Evolutionary conservation across 1,284 basidiomycete species (phyloP).

Genomic region (Neolentinus lepideus): DNA sequence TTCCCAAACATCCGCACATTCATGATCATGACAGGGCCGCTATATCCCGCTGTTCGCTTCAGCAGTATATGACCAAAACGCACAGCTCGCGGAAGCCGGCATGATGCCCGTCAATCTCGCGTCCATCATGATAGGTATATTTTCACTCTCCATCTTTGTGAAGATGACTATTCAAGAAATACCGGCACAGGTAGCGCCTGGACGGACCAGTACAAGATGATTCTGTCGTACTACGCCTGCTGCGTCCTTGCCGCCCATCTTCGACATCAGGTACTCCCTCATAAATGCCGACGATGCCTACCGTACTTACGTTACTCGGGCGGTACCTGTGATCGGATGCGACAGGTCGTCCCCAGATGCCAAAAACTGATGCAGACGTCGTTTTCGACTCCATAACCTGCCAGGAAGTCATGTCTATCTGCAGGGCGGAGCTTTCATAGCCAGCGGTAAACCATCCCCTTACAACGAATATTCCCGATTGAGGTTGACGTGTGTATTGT

Average conservation of each 20-base stretch:
- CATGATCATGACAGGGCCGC: conserved; percentile 59
- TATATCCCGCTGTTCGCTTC: conserved; percentile 83
- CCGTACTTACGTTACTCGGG: not conserved
- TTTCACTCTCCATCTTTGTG: not conserved
- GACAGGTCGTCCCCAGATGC: conserved; percentile 18
- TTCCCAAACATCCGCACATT: conserved; percentile 46
- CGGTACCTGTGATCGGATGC: conserved; percentile 25
- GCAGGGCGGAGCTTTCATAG: conserved; percentile 28
- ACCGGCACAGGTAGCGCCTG: conserved; percentile 37
- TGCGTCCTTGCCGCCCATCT: conserved; percentile 18
- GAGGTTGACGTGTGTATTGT: not conserved
- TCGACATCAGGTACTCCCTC: conserved; percentile 17
- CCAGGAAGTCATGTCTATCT: conserved; percentile 41
- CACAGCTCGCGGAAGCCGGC: conserved; percentile 46
- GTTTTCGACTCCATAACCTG: conserved; percentile 46
- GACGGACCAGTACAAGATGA: conserved; percentile 19
- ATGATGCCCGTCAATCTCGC: conserved; percentile 72
- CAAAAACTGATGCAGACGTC: conserved; percentile 16
- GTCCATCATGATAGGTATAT: conserved; percentile 73
- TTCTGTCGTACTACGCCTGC: conserved; percentile 23
- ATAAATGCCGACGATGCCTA: not conserved
- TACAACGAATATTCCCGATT: not conserved
- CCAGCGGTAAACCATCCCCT: conserved; percentile 23
- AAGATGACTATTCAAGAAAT: not conserved
- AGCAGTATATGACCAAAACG: conserved; percentile 76